Evolutionary conservation across 495 filamentous ascomycete genomes (phyloP), one percentile per base, ranked within the genome.

Genomic region (Penicillium turbatum): DNA sequence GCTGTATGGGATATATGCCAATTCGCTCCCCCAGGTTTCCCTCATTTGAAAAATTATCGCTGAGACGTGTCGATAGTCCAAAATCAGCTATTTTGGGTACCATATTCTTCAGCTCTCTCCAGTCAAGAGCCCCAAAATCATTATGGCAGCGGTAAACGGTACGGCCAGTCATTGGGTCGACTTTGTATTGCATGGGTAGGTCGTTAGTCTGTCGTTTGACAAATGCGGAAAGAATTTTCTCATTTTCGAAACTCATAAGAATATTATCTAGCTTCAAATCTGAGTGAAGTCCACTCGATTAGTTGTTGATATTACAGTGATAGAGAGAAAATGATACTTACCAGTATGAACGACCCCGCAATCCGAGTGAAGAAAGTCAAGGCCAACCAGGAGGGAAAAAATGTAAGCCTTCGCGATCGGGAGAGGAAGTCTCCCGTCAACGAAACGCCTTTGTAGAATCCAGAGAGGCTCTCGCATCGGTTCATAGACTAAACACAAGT

Each of bases 71-170:
- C 1, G 87, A 86, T 8, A 90, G 74, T 44, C 88, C 88, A 68
- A 91, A 92, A 74, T 92, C 88, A 65, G 86, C 88, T 53, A 92
- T 89, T 72, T 90, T 89, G 52, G 59, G 62, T 13, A 57, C 31
- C 37, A 62, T 62, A 8, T 55, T 54, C 34, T 45, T 51, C 36
- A 51, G n/a, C 36, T 61, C 43, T 17, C 39, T 53, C n/a, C 35
- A 16, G 30, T 53, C 44, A 29, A 69, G 40, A 44, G 42, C 50
- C 9, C 69, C 68, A 51, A 70, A 72, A 36, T 69, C 48, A 35
- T 68, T 70, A 41, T 67, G 64, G 27, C 52, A 67, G 44, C 47
- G 60, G 53, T 71, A 72, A 6, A 70, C 40, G 9, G 55, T 55
- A 7, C 60, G 57, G 24, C 55, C 61, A 15, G 17, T 51, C n/a